These are phyloP conservation scores for Colletotrichum karsti DNA, from an alignment of 2,329 filamentous ascomycete species.

Conservation along the genomic window DNA sequence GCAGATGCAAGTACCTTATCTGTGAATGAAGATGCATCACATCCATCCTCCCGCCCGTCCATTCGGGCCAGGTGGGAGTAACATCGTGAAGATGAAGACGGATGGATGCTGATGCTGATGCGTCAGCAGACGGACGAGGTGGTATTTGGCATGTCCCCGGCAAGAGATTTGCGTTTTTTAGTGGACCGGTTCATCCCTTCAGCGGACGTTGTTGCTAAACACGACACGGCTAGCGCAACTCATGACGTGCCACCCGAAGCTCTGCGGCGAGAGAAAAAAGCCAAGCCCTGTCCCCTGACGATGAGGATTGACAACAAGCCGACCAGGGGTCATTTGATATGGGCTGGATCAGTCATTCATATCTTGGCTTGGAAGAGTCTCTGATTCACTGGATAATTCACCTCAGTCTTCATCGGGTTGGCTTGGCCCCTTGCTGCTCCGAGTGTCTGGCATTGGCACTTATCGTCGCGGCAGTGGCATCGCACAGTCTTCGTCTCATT, in stretches of 20 bases:
- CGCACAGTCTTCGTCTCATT: background rate
- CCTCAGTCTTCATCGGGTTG: background rate
- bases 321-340: background rate
- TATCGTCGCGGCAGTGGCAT: background rate
- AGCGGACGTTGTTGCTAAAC: background rate
- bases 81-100: background rate
- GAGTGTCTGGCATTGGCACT: too few species aligned
- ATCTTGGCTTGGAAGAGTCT: too few species aligned
- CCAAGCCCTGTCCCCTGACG: background rate
- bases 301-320: conserved; percentile 9
- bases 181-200: conserved; percentile 18
- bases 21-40: background rate
- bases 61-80: background rate
- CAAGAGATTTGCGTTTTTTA: background rate
- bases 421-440: background rate
- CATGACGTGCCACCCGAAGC: conserved; percentile 14
- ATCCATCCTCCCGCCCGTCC: background rate
- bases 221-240: conserved; percentile 1
- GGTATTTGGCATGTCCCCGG: background rate
- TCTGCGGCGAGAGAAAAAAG: too few species aligned
- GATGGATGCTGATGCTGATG: background rate
- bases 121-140: background rate
- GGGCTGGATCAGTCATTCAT: too few species aligned
- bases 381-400: background rate
- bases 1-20: background rate